A percentile compares a stretch with the other conserved stretches of the same genome.
Evolutionary conservation across 306 rosid species (phyloP).

Genomic region (Prosopis cineraria): DNA sequence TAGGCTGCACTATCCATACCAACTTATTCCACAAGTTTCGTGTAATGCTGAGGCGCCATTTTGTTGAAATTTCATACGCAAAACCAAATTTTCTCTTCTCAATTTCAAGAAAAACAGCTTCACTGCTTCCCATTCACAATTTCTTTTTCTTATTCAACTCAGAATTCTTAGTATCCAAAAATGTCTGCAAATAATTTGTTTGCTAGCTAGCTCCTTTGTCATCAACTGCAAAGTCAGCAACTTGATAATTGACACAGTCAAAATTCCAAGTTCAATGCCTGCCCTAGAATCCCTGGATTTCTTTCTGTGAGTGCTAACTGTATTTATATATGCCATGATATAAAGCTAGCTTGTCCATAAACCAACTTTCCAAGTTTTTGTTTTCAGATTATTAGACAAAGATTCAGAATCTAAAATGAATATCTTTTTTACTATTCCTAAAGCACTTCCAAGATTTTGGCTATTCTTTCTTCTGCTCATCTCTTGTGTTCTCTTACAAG

Average conservation of each 20-base stretch:
- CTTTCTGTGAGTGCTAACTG: not conserved
- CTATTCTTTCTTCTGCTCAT: conserved; percentile 28
- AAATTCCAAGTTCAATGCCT: not conserved
- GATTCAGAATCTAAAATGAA: conserved; percentile 35
- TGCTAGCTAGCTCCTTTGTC: not conserved
- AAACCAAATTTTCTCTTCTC: too few relatives aligned
- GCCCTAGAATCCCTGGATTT: conserved; percentile 19
- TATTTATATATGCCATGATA: not conserved
- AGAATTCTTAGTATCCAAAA: not conserved
- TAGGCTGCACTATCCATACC: too few relatives aligned
- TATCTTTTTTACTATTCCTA: conserved; percentile 1
- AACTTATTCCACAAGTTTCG: too few relatives aligned
- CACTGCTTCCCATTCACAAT: not conserved
- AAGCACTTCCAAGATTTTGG: conserved; percentile 17
- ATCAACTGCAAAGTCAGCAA: conserved; percentile 2
- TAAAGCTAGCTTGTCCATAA: not conserved
- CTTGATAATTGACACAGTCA: conserved; percentile 28
- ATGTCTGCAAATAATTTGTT: not conserved
- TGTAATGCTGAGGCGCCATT: too few relatives aligned
- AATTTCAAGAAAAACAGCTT: not conserved
- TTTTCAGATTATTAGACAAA: not conserved
- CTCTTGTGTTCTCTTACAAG: conserved; percentile 22
- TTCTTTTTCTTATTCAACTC: not conserved
- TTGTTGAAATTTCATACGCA: too few relatives aligned
- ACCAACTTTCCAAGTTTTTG: not conserved